Percentiles rank a stretch among this genome's conserved stretches.
Conservation (phyloP, 148 eudicot genomes). For the Vaccinium corymbosum region DNA sequence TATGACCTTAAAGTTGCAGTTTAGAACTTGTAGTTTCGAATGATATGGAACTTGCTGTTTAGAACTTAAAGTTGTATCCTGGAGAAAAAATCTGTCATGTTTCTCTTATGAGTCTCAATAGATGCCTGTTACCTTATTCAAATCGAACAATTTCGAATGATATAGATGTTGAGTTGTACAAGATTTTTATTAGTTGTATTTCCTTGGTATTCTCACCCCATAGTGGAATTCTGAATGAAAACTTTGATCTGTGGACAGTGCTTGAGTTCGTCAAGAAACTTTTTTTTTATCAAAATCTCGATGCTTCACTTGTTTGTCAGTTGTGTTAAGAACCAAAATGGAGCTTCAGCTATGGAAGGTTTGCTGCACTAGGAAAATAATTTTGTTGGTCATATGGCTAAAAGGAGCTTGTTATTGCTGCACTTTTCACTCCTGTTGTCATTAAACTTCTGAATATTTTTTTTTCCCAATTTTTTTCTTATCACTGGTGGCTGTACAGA, state of each 20-base stretch:
- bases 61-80: no score
- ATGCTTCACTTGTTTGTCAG: conserved; percentile 53
- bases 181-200: conserved; percentile 47
- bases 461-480: no score
- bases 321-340: conserved; percentile 59
- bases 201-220: conserved; percentile 53
- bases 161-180: conserved; percentile 33
- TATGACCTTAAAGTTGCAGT: no score
- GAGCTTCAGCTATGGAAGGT: conserved; percentile 30
- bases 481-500: no score
- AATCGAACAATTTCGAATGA: conserved; percentile 23
- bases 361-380: conserved; percentile 25
- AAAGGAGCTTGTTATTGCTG: conserved; percentile 51
- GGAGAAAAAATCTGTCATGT: no score
- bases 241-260: conserved; percentile 74
- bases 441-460: no score
- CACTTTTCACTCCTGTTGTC: not conserved
- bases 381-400: conserved; percentile 23
- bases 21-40: no score
- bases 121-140: not conserved
- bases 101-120: no score
- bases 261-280: conserved; percentile 45
- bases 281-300: conserved; percentile 26
- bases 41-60: no score
- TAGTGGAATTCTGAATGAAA: conserved; percentile 59